Evolutionary conservation across 495 filamentous ascomycete species (phyloP), one percentile per base, ranked within the genome.

Genomic region (Trypethelium eluteriae): DNA sequence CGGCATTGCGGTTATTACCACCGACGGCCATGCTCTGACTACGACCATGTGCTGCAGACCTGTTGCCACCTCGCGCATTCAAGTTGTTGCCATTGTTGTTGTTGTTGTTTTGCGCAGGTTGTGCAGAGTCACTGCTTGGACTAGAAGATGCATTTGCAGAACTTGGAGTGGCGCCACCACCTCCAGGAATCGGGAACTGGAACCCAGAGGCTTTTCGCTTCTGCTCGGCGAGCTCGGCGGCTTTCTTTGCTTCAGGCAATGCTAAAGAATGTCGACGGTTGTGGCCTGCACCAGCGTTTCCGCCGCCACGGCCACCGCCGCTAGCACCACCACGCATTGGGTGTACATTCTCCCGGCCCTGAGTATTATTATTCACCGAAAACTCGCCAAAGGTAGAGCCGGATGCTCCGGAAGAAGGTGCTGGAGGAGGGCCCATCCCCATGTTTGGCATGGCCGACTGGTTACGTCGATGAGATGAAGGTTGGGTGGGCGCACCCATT

Each of bases 371-470:
- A 78, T 80, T 57, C 77, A 79, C 85, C 77, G 85, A 84, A 77
- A 89, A 92, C 68, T 92, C 91, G 67, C 89, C 86, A 80, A 94
- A 96, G 32, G 79, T 76, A 25, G 86, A 85, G 18, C 94, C 93
- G 39, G 94, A 91, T 44, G 93, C 87, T 38, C 94, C 94, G 38
- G 93, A 92, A n/a, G 94, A 98, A 34, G 95, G 95, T 67, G 95
- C 94, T 38, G 94, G 93, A 50, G 95, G 95, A 49, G 95, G 91
- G 32, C 91, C 94, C 88, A 95, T 88, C 57, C 86, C 85, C 83
- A 98, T 90, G 66, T 93, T 93, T 34, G 94, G 92, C 69, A 98
- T 83, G 72, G 94, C 95, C 73, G 94, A 97, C 77, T 96, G 93
- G 81, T 98, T 98, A 77, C 94, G 93, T 75, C 94, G 92, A 81